These are phyloP conservation scores for Botrytis cinerea DNA, from an alignment of 2,329 filamentous ascomycete species.

Conservation along the genomic window DNA sequence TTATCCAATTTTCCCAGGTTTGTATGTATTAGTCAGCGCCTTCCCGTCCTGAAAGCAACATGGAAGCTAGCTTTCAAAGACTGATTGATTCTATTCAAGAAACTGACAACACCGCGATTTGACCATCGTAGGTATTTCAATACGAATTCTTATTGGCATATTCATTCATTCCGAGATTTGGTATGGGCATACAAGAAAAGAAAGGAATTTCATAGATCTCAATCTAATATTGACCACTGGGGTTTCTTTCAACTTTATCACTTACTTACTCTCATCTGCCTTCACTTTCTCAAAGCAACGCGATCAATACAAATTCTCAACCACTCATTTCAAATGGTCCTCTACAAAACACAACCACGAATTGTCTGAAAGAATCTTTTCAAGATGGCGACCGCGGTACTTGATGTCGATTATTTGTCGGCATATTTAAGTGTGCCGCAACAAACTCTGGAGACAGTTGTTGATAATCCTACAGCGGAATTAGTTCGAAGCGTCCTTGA, in stretches of 20 bases:
- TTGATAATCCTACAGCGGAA: constrained; percentile 72
- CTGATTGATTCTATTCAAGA: constrained; percentile 21
- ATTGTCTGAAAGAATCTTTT: constrained; percentile 21
- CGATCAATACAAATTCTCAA: constrained; percentile 14
- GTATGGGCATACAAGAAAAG: neutral
- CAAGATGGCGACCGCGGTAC: constrained; percentile 59
- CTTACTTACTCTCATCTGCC: neutral
- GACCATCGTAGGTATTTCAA: constrained; percentile 20
- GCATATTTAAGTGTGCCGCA: constrained; percentile 70
- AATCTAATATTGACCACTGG: constrained; percentile 2
- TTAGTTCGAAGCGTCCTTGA: constrained; percentile 75
- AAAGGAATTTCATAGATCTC: neutral
- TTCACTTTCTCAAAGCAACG: constrained; percentile 20
- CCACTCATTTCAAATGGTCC: constrained; percentile 18
- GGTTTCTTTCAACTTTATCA: neutral
- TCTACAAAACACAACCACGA: constrained; percentile 15
- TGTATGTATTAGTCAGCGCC: constrained; percentile 7
- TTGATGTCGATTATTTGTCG: constrained; percentile 74
- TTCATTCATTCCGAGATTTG: neutral
- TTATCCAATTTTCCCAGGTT: neutral
- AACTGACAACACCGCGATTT: constrained; percentile 22
- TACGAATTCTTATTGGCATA: neutral
- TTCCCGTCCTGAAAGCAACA: constrained; percentile 20
- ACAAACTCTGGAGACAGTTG: constrained; percentile 59
- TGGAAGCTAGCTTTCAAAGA: constrained; percentile 17